Base-by-base conservation (phyloP, 2,329 filamentous ascomycete genomes). In the Claviceps quebecensis region DNA sequence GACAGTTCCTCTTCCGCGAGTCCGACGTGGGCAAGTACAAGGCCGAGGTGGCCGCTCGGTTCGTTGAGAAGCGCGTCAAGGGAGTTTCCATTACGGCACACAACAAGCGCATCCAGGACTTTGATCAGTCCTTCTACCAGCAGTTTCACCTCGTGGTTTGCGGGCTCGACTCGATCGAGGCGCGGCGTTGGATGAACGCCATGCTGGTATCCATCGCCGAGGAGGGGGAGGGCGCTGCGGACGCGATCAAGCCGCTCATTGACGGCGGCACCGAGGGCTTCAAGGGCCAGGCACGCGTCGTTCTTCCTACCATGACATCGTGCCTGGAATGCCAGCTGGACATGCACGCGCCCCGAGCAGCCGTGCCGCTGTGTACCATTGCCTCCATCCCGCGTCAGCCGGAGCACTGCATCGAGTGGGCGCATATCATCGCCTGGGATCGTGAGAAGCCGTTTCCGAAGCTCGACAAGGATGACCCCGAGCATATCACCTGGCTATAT, bases 261-360 rank as follows among this genome's bases (percentile, higher is more conserved):
- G 93, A 98, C 67, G 94, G 93, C 51, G 93, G 93, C 56, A 98
- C 93, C 14, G 93, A 98, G 74, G 89, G 91, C 48, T 97, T 98
- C 80, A 98, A 97, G 70, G 93, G 93, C 49, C 94, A 98, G 65
- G 85, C 90, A 1, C 81, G 91, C 61, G 91, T 98, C 53, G 86
- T 98, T 53, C 73, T 97, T 22, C 93, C 93, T 0, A 90, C 87
- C 4, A 79, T 98, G 62, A 94, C 90, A 17, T 95, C 89, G 22
- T 98, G 93, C 65, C 94, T 98, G 61, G 93, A 98, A 72, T 98
- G 93, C 63, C 93, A 98, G 64, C 80, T 98, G 29, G 93, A 97
- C 65, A 96, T 98, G 86, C 90, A 97, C 66, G 91, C 93, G 0
- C 94, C 93, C n/a, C 81, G 91, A 50, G 87, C 89, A n/a, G 89